Evolutionary conservation across 2,329 filamentous ascomycete genomes (phyloP).

Genomic region (Metarhizium sp.): DNA sequence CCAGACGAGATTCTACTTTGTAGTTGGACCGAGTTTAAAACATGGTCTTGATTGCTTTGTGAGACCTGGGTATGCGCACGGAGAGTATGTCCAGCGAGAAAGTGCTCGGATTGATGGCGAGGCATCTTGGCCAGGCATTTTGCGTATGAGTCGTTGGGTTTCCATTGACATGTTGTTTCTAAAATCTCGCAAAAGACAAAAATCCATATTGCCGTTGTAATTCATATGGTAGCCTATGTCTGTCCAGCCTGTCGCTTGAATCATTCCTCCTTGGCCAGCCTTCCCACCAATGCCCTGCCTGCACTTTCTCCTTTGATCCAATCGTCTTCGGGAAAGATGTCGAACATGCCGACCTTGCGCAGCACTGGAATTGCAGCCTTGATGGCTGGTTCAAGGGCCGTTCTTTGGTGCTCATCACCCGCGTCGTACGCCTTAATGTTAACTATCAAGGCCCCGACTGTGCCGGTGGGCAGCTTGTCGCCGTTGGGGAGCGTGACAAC

Average conservation of each 20-base stretch:
- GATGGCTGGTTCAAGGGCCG: background rate
- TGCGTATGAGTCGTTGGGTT: background rate
- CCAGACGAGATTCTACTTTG: too few relatives aligned
- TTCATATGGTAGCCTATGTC: too few relatives aligned
- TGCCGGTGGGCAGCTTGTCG: constrained; percentile 8
- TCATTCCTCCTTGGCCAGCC: background rate
- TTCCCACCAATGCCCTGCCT: constrained; percentile 8
- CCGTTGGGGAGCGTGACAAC: constrained; percentile 3
- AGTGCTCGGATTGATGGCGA: background rate
- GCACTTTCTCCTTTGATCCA: constrained; percentile 4
- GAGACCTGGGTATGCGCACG: too few relatives aligned
- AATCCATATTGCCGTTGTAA: too few relatives aligned
- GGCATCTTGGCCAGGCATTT: background rate
- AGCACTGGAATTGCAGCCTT: background rate
- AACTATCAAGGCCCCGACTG: constrained; percentile 8
- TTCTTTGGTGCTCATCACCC: background rate
- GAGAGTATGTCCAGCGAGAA: background rate
- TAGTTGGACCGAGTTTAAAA: too few relatives aligned
- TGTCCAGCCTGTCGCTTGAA: too few relatives aligned
- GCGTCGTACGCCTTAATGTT: constrained; percentile 8
- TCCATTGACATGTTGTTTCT: too few relatives aligned
- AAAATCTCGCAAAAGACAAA: too few relatives aligned
- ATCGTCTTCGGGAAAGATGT: constrained; percentile 7
- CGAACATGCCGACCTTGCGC: constrained; percentile 8
- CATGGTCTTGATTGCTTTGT: too few relatives aligned